phyloP scores from a whole-genome alignment of 1,284 basidiomycete species.

The Rhodotorula mucilaginosa region DNA sequence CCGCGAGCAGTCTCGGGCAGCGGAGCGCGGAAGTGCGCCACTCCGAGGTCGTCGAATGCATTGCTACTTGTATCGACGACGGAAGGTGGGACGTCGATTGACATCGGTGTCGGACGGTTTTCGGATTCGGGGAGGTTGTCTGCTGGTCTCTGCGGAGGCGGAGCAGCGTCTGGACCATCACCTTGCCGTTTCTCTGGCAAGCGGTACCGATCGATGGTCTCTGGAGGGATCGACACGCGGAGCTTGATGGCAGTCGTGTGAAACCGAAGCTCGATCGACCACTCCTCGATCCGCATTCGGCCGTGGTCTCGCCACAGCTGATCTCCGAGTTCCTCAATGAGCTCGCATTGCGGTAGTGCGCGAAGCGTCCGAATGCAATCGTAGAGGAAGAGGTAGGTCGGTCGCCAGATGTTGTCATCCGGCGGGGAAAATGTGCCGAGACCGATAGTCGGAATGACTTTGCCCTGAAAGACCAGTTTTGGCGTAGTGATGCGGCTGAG shows the following conservation, averaged over 20 bases:
- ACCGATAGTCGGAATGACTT: not conserved
- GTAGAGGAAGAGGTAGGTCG: not conserved
- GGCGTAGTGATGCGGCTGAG: not conserved
- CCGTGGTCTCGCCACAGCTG: not conserved
- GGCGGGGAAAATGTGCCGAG: not conserved
- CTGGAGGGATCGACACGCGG: not conserved
- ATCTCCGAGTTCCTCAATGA: not conserved
- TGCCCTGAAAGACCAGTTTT: not conserved
- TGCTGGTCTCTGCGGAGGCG: too few relatives aligned
- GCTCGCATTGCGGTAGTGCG: not conserved
- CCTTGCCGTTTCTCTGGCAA: not conserved
- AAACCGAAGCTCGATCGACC: not conserved
- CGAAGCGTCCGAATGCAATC: not conserved
- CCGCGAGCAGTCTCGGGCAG: not conserved
- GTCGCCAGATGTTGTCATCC: not conserved
- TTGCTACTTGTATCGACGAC: too few relatives aligned
- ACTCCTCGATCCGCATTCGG: not conserved
- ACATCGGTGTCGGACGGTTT: too few relatives aligned
- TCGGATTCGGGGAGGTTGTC: too few relatives aligned
- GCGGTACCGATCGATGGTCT: not conserved
- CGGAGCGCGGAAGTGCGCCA: not conserved
- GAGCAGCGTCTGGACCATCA: too few relatives aligned
- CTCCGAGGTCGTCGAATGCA: not conserved
- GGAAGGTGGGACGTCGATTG: too few relatives aligned
- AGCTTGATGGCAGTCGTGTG: not conserved